Conservation (phyloP, 768 basidiomycete species). For the Dacryopinax primogenitus region DNA sequence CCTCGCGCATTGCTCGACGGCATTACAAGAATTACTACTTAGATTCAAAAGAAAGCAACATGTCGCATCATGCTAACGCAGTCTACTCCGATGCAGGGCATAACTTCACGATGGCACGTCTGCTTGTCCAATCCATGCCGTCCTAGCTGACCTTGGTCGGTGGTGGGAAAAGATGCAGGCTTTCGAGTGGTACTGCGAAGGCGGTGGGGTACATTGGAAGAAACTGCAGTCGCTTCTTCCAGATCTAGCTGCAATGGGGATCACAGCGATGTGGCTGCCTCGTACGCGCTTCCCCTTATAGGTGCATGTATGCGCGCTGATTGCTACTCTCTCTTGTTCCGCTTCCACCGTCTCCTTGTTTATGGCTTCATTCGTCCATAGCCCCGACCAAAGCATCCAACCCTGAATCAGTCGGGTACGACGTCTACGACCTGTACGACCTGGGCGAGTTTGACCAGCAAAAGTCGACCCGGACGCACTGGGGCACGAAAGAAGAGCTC, state of each 20-base stretch:
- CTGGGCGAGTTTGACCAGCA: constrained; percentile 75
- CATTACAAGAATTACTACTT: too few relatives aligned
- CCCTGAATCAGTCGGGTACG: constrained; percentile 7
- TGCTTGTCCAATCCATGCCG: too few relatives aligned
- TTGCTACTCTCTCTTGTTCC: too few relatives aligned
- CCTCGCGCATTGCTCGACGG: too few relatives aligned
- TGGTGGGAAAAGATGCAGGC: constrained; percentile 16
- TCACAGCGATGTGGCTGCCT: constrained; percentile 74
- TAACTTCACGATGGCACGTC: too few relatives aligned
- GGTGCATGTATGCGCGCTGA: background rate
- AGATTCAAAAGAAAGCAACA: too few relatives aligned
- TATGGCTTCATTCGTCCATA: too few relatives aligned
- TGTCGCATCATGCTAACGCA: too few relatives aligned
- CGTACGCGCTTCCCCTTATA: constrained; percentile 23
- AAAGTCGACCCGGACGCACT: constrained; percentile 56
- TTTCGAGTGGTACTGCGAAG: constrained; percentile 16
- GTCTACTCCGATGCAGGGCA: too few relatives aligned
- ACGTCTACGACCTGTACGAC: constrained; percentile 47
- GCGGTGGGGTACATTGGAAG: constrained; percentile 37
- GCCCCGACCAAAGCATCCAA: constrained; percentile 12
- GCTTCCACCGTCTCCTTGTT: too few relatives aligned
- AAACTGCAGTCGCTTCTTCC: constrained; percentile 57
- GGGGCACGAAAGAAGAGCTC: constrained; percentile 78
- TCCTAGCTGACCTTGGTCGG: too few relatives aligned
- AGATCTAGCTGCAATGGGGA: constrained; percentile 47